These are phyloP conservation scores for Tolypocladium nubicola DNA, from an alignment of 2,329 filamentous ascomycete species.

Conservation along the genomic window DNA sequence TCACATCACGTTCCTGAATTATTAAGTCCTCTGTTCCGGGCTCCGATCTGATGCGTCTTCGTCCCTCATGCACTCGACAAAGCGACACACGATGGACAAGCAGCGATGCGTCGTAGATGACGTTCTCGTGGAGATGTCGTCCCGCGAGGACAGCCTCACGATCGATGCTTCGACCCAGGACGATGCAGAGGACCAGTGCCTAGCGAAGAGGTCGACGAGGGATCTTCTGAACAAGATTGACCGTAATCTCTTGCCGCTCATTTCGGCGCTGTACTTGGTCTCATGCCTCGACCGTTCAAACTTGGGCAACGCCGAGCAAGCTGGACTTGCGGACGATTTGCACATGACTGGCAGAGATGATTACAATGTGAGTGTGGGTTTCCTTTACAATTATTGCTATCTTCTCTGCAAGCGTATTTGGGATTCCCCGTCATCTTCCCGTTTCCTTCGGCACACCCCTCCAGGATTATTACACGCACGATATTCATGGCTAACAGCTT, in stretches of 20 bases:
- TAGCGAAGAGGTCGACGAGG: constrained; percentile 31
- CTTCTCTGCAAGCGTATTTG: too few species aligned
- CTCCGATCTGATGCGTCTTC: too few species aligned
- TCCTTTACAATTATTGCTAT: neutral
- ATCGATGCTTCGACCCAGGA: neutral
- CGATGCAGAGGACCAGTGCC: constrained; percentile 6
- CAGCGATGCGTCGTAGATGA: neutral
- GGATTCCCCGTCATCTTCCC: too few species aligned
- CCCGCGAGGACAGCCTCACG: too few species aligned
- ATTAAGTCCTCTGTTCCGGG: too few species aligned
- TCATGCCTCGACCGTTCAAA: constrained; percentile 35
- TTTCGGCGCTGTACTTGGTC: constrained; percentile 47
- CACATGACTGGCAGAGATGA: constrained; percentile 21
- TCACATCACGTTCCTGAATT: too few species aligned
- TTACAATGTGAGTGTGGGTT: constrained; percentile 15
- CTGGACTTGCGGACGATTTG: constrained; percentile 32
- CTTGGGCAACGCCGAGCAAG: constrained; percentile 48
- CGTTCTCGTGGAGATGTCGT: constrained; percentile 3
- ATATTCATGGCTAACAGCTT: neutral
- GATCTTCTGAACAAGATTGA: constrained; percentile 43
- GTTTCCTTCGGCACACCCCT: too few species aligned
- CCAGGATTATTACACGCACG: too few species aligned
- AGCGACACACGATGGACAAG: too few species aligned
- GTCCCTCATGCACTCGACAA: too few species aligned
- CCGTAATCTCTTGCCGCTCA: constrained; percentile 45